Percentiles rank a stretch among this genome's conserved stretches.
Conservation (phyloP, 176 grass and related monocot species). For the Musa beccarii region DNA sequence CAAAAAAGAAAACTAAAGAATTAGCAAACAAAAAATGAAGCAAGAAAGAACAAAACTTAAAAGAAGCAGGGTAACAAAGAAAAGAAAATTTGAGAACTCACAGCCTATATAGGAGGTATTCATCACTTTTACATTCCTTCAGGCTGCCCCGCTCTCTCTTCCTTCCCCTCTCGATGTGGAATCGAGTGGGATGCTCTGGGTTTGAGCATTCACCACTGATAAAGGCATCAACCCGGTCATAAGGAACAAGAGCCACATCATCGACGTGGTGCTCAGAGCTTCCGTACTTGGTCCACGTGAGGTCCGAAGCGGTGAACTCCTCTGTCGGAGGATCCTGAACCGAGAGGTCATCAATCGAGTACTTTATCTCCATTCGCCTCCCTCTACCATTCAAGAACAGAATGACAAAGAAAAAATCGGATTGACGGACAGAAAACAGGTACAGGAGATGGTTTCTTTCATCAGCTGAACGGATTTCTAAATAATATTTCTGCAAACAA, state of each 20-base stretch:
- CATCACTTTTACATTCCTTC: constrained; percentile 55
- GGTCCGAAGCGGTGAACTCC: constrained; percentile 68
- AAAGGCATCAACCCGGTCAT: constrained; percentile 65
- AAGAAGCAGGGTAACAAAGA: not conserved
- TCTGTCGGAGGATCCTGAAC: constrained; percentile 67
- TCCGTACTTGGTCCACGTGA: constrained; percentile 54
- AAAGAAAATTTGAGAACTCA: constrained; percentile 15
- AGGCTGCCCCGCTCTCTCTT: constrained; percentile 64
- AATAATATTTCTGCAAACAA: too few species aligned
- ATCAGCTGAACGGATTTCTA: too few species aligned
- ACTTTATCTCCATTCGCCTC: constrained; percentile 28
- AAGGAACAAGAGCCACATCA: constrained; percentile 72
- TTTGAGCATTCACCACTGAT: constrained; percentile 64
- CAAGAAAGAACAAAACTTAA: not conserved
- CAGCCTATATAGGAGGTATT: constrained; percentile 70
- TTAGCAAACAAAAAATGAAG: not conserved
- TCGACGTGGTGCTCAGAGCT: constrained; percentile 61
- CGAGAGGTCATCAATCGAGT: constrained; percentile 50
- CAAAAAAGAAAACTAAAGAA: not conserved
- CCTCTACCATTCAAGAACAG: not conserved
- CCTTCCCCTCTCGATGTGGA: constrained; percentile 74
- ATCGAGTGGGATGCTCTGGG: constrained; percentile 65
- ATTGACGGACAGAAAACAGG: too few species aligned
- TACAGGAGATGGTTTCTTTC: too few species aligned
- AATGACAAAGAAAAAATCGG: not conserved